Evolutionary conservation across 352 stramenopile species (phyloP).

Genomic region (Globisporangium middletonii): DNA sequence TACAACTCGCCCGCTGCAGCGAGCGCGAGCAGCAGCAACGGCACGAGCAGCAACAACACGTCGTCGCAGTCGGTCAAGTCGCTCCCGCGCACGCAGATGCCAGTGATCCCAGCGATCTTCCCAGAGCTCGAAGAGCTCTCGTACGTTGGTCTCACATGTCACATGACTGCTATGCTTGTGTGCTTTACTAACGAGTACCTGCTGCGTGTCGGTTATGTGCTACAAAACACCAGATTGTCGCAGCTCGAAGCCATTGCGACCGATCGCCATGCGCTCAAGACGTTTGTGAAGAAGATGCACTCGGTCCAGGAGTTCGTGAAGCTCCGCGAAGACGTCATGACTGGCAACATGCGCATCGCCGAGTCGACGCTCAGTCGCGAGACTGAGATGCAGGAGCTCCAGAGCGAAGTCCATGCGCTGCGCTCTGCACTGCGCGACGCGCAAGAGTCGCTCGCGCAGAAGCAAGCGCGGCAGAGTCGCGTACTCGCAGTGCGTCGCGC

Average conservation of each 20-base stretch:
- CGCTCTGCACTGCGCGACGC: conserved; percentile 37
- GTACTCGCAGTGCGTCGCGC: conserved; percentile 45
- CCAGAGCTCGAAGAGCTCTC: conserved; percentile 71
- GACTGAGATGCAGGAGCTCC: conserved; percentile 35
- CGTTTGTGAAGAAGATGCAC: conserved; percentile 52
- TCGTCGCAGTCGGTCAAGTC: conserved; percentile 22
- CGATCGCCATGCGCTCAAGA: conserved; percentile 58
- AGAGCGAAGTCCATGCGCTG: conserved; percentile 43
- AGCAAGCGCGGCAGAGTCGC: conserved; percentile 63
- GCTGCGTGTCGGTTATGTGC: not conserved
- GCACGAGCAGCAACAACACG: conserved; percentile 21
- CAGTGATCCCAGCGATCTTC: conserved; percentile 65
- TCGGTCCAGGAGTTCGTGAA: conserved; percentile 65
- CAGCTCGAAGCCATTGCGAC: conserved; percentile 60
- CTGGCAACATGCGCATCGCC: conserved; percentile 71
- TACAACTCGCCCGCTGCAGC: conserved; percentile 1
- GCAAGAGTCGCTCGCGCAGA: conserved; percentile 56
- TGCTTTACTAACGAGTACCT: conserved; percentile 4
- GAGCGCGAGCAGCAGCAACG: conserved; percentile 1
- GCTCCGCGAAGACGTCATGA: conserved; percentile 67
- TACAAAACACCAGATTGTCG: conserved; percentile 14
- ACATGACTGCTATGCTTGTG: not conserved
- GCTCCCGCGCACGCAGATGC: conserved; percentile 68
- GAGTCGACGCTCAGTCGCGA: conserved; percentile 65
- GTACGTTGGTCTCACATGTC: conserved; percentile 29